Evolutionary conservation across 306 rosid species (phyloP).

Genomic region (Bauhinia variegata): DNA sequence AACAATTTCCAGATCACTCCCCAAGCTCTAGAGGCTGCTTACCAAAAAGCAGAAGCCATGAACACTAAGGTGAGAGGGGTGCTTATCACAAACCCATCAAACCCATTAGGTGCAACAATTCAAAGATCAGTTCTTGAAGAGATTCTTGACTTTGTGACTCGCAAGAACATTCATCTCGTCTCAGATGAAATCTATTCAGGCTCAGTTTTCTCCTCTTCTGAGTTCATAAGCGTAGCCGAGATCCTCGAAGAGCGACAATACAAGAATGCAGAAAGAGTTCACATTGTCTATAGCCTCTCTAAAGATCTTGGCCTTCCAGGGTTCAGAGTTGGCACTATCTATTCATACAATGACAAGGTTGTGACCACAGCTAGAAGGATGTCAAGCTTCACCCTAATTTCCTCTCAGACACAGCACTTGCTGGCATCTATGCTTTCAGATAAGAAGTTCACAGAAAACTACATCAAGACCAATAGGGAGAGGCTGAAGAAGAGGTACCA

Average conservation of each 20-base stretch:
- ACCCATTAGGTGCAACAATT: slow-evolving; percentile 79
- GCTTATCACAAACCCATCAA: slow-evolving; percentile 87
- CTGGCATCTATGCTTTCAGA: slow-evolving; percentile 79
- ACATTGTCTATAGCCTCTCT: slow-evolving; percentile 92
- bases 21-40: slow-evolving; percentile 71
- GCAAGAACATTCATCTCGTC: slow-evolving; percentile 84
- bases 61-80: slow-evolving; percentile 65
- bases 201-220: slow-evolving; percentile 65
- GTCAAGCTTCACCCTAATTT: slow-evolving; percentile 90
- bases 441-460: slow-evolving; percentile 55
- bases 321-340: slow-evolving; percentile 81
- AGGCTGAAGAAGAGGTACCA: slow-evolving; percentile 68
- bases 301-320: slow-evolving; percentile 95
- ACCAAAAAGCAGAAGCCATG: slow-evolving; percentile 53
- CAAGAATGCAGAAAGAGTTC: slow-evolving; percentile 67
- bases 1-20: slow-evolving; percentile 78
- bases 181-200: slow-evolving; percentile 98
- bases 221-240: slow-evolving; percentile 74
- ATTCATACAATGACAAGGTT: slow-evolving; percentile 81
- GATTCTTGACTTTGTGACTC: slow-evolving; percentile 63
- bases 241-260: slow-evolving; percentile 50
- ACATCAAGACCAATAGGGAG: slow-evolving; percentile 65
- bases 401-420: slow-evolving; percentile 84
- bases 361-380: slow-evolving; percentile 85
- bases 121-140: slow-evolving; percentile 58